phyloP scores from a whole-genome alignment of 768 basidiomycete genomes.

The Terana coerulea region DNA sequence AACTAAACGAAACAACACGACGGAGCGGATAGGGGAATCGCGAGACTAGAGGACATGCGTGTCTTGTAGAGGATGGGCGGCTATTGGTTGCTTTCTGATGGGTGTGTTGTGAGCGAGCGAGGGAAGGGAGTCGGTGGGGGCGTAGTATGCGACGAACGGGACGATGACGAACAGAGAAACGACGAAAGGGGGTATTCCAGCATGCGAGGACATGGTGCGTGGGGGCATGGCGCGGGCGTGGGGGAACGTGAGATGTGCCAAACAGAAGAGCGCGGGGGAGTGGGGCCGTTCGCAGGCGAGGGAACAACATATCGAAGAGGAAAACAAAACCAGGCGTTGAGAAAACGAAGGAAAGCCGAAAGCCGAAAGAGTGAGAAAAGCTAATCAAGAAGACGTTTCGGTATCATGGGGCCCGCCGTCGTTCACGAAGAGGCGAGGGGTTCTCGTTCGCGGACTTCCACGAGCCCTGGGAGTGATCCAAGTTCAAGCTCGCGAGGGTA shows the following conservation, averaged over 20 bases:
- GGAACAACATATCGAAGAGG: conserved; percentile 9
- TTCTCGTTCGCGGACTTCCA: conserved; percentile 29
- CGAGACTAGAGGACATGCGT: background rate
- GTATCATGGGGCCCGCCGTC: background rate
- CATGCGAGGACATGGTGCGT: conserved; percentile 21
- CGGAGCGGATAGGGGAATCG: background rate
- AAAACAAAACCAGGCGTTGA: conserved; percentile 11
- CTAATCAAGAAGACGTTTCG: conserved; percentile 7
- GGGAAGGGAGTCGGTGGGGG: background rate
- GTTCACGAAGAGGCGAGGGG: conserved; percentile 14
- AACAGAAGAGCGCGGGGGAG: conserved; percentile 18
- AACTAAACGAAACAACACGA: background rate
- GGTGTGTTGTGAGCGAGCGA: background rate
- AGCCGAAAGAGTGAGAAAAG: conserved; percentile 1
- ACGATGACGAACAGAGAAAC: conserved; percentile 15
- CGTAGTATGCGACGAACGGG: conserved; percentile 14
- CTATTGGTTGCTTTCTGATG: background rate
- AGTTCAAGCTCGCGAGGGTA: conserved; percentile 69
- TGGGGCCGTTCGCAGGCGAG: conserved; percentile 2
- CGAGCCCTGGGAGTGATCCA: conserved; percentile 41
- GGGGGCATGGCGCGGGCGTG: conserved; percentile 15
- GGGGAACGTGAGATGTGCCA: conserved; percentile 12
- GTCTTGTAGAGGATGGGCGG: background rate
- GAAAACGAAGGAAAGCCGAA: conserved; percentile 14
- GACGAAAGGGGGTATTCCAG: conserved; percentile 18